Evolutionary conservation across 23 red algal genomes (phyloP), one percentile per base, ranked within the genome.

Genomic region (Agarophyton chilense): DNA sequence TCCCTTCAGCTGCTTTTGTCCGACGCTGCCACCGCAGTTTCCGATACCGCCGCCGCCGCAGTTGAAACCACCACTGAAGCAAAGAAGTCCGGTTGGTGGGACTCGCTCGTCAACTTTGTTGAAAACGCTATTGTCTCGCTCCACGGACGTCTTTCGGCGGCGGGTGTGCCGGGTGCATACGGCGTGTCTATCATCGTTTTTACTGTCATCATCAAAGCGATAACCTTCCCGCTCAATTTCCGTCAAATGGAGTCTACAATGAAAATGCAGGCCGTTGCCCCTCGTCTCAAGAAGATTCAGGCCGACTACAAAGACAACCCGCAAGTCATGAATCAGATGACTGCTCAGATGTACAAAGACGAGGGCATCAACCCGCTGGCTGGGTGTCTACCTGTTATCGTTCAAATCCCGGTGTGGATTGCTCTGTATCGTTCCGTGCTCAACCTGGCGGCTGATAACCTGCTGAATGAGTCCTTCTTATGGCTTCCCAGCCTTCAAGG

Each of bases 181-280:
- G 97, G 97, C 0, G 53, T 99, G 75, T 84, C 97, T 33, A 99
- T 99, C 45, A 99, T 99, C 83, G 21, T 88, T 21, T 95, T 99
- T 62, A 99, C 97, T 14, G 52, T 99, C 26, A 50, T 86, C 35
- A 85, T 99, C 62, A 99, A 99, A 51, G 87, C 90, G 29, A 22
- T 99, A 31, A 99, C 97, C 14, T 96, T 99, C 72, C 97, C 97
- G 10, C 87, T 99, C 70, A 99, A 99, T 57, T 94, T 77, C 50
- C 92, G 94, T 52, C 97, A 99, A 72, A 99, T 99, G 97, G 83
- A 93, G 38, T 90, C 82, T 63, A 99, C 93, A 26, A 90, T 99
- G 83, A 41, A 68, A 29, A 99, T 99, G 97, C 97, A 99, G 92
- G 93, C 91, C 46, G 65, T 99, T 42, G 52, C 89, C 41, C 97